Base-by-base conservation (phyloP, 768 basidiomycete genomes). In the Tylopilus subfusipes region DNA sequence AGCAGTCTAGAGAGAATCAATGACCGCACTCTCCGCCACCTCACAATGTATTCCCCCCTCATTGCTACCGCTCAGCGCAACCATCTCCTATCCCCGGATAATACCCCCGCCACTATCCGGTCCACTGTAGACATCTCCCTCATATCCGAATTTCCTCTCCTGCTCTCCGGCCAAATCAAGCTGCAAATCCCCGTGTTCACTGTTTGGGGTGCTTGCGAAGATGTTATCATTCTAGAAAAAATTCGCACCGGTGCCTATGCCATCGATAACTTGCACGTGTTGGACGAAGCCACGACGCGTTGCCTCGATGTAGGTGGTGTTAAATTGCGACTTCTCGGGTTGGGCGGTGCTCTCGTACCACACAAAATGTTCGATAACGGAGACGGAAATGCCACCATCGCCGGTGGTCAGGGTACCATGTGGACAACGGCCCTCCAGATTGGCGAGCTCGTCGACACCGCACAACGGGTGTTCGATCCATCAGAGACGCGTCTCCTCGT, bases 381-480 rank as follows among this genome's bases (percentile, higher is more conserved):
- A 0, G 92, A 96, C 45, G 96, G 95, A 4, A 84, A 76, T 42
- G 95, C 93, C 12, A 98, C 96, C n/a, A 97, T 99, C 59, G 96
- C 97, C 0, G 97, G 97, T 33, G 97, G 94, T 2, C 89, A 93
- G 65, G 97, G 97, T 29, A 98, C 95, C 19, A 96, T 98, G 87
- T 99, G 97, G 97, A 91, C 93, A 0, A 98, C 96, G 0, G 90
- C 93, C 5, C 81, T 99, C 24, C 97, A 99, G 71, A 90, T 99
- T 38, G 97, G 97, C 54, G 96, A 99, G 71, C 88, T 99, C 48
- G 89, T 98, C 44, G 97, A 98, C 71, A 98, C 95, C 3, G 93
- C 97, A 0, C 92, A 96, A 68, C 83, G 93, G 58, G 93, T 95
- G 48, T 94, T 83, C 67, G 97, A 99, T 70, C 83, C 83, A 25